phyloP scores from a whole-genome alignment of 805 yeast genomes.

The Metschnikowia arizonensis region DNA sequence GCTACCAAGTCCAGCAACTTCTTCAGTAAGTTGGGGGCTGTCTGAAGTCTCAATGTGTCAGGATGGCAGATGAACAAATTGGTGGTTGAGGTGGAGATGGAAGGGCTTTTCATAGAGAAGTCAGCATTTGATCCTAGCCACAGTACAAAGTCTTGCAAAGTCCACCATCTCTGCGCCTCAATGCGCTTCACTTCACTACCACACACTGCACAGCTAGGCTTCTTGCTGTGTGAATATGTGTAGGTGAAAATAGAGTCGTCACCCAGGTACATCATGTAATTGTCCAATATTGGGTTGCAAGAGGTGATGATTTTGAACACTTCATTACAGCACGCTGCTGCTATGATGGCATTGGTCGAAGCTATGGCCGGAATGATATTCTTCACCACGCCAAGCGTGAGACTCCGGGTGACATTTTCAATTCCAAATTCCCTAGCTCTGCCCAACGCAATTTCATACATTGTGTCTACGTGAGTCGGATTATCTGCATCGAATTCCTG shows the following conservation, averaged over 20 bases:
- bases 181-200: conserved; percentile 39
- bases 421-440: conserved; percentile 69
- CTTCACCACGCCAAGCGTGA: conserved; percentile 84
- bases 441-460: conserved; percentile 48
- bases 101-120: conserved; percentile 39
- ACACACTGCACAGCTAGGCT: conserved; percentile 72
- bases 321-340: conserved; percentile 85
- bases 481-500: conserved; percentile 62
- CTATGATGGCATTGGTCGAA: conserved; percentile 87
- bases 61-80: conserved; percentile 48
- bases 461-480: conserved; percentile 60
- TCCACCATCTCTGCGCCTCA: conserved; percentile 27
- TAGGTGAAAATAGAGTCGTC: conserved; percentile 73
- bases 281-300: conserved; percentile 60
- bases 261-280: conserved; percentile 86
- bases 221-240: conserved; percentile 59
- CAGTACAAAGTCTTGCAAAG: conserved; percentile 35
- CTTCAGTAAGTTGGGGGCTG: conserved; percentile 40
- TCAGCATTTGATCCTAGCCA: conserved; percentile 29
- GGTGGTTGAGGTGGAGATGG: conserved; percentile 38
- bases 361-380: conserved; percentile 93
- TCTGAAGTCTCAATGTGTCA: conserved; percentile 40
- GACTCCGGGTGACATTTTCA: conserved; percentile 65
- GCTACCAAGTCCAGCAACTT: conserved; percentile 35
- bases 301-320: conserved; percentile 75